phyloP scores from a whole-genome alignment of 495 filamentous ascomycete genomes.

The Sordaria brevicollis region DNA sequence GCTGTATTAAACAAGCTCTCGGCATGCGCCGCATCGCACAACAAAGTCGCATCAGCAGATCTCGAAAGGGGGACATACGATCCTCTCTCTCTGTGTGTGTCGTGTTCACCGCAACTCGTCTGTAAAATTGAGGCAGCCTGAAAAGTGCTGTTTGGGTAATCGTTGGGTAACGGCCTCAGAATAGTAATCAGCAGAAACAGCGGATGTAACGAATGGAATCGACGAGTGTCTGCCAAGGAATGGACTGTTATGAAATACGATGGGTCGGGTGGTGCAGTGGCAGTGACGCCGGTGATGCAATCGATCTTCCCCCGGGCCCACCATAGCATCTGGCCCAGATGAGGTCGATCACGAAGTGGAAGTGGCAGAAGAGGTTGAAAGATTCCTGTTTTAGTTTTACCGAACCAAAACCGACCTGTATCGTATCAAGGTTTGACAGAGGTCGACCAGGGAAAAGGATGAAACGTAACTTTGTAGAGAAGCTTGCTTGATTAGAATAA shows the following conservation, averaged over 20 bases:
- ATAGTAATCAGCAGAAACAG: not conserved
- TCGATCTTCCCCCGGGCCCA: not conserved
- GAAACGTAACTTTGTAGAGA: not conserved
- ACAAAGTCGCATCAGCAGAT: not conserved
- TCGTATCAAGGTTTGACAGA: not conserved
- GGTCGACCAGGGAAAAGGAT: not conserved
- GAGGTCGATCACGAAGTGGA: not conserved
- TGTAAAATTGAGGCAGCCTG: not conserved
- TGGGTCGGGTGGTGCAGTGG: not conserved
- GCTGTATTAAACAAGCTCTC: not conserved
- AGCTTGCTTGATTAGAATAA: not conserved
- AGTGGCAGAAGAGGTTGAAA: not conserved
- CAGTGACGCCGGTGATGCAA: not conserved
- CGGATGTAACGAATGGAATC: not conserved
- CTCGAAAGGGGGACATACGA: not conserved
- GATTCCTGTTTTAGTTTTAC: not conserved
- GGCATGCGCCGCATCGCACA: not conserved
- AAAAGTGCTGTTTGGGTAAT: not conserved
- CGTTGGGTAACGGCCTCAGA: not conserved
- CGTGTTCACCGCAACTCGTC: not conserved
- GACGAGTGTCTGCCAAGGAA: not conserved
- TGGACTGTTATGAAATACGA: not conserved
- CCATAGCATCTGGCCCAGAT: not conserved
- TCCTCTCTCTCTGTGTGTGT: not conserved
- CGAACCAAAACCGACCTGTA: not conserved